Evolutionary conservation across 2,329 filamentous ascomycete species (phyloP).

Genomic region (Onygena corvina): DNA sequence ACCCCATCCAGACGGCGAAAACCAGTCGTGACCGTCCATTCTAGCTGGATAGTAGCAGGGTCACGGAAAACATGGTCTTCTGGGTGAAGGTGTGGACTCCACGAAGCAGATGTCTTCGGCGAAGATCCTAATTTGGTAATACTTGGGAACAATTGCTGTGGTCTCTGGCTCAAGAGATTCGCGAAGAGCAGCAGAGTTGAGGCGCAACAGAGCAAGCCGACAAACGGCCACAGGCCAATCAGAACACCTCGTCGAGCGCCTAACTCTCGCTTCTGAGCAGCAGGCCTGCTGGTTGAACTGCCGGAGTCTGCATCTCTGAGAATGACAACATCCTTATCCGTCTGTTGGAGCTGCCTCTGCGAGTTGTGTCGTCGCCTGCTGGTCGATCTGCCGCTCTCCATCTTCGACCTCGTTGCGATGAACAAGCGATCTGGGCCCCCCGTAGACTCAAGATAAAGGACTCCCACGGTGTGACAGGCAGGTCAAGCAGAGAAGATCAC

Average conservation of each 20-base stretch:
- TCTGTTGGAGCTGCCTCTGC: neutral
- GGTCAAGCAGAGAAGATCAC: too few species aligned
- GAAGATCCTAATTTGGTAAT: neutral
- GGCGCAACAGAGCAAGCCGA: neutral
- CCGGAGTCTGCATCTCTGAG: neutral
- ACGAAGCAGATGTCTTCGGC: neutral
- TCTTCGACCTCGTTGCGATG: too few species aligned
- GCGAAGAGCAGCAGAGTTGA: neutral
- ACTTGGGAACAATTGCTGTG: neutral
- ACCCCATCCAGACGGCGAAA: conserved; percentile 40
- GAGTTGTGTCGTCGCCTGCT: conserved; percentile 9
- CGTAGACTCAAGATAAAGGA: too few species aligned
- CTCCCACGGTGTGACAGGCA: too few species aligned
- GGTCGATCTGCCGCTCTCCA: conserved; percentile 8
- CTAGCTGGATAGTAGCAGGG: conserved; percentile 24
- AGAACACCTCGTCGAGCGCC: neutral
- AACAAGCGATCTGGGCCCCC: too few species aligned
- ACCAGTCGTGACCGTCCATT: conserved; percentile 34
- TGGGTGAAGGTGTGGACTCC: conserved; percentile 28
- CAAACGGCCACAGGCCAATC: neutral
- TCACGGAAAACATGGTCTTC: conserved; percentile 32
- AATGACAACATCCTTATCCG: neutral
- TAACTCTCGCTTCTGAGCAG: neutral
- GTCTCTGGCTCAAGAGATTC: neutral
- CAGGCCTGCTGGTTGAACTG: neutral